phyloP scores from a whole-genome alignment of 352 stramenopile genomes.

The Hyphochytrium catenoides region DNA sequence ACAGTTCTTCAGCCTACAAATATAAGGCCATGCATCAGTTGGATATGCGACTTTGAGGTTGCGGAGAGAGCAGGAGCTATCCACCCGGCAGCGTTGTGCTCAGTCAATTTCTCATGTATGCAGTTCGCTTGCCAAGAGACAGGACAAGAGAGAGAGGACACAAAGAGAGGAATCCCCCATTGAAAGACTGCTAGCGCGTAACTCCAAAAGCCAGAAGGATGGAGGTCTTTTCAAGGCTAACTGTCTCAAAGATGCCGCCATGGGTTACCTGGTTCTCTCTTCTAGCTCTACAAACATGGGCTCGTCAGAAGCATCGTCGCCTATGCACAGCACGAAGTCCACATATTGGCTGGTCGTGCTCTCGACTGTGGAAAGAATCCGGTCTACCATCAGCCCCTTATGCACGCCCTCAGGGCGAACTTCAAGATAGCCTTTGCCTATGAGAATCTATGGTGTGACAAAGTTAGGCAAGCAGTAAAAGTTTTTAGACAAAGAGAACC shows the following conservation, averaged over 20 bases:
- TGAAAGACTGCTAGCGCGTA: too few relatives aligned
- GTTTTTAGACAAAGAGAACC: too few relatives aligned
- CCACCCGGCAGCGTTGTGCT: not conserved
- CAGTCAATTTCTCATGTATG: not conserved
- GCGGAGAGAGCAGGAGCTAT: conserved; percentile 10
- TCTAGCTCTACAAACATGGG: conserved; percentile 84
- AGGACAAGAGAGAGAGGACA: not conserved
- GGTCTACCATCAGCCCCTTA: conserved; percentile 91
- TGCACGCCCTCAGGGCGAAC: conserved; percentile 92
- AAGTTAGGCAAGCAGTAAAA: too few relatives aligned
- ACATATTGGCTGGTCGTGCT: conserved; percentile 34
- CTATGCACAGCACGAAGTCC: conserved; percentile 91
- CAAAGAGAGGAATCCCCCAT: not conserved
- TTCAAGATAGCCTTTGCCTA: too few relatives aligned
- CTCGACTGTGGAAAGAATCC: conserved; percentile 75
- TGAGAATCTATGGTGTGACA: too few relatives aligned
- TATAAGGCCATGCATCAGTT: conserved; percentile 10
- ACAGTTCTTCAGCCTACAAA: conserved; percentile 21
- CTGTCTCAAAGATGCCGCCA: conserved; percentile 2
- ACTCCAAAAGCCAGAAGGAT: too few relatives aligned
- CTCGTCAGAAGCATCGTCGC: conserved; percentile 96
- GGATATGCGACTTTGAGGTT: conserved; percentile 17
- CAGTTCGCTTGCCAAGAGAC: not conserved
- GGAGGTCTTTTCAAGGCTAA: too few relatives aligned
- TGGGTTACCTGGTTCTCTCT: conserved; percentile 16